phyloP scores from a whole-genome alignment of 2,329 filamentous ascomycete species.

The Pseudogymnoascus sp. region DNA sequence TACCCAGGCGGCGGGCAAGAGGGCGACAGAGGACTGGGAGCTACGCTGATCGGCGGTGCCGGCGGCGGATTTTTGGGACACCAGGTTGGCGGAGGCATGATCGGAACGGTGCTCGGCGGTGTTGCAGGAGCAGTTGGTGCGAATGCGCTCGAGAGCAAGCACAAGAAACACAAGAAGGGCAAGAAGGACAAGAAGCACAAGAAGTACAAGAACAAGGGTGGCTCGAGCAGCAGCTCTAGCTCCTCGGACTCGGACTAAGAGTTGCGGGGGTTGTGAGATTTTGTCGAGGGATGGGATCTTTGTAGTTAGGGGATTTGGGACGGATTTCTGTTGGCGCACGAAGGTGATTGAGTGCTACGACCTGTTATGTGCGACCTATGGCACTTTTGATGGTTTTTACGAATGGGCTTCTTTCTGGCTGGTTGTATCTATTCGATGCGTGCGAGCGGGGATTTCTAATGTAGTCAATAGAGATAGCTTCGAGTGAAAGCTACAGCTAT shows the following conservation, averaged over 20 bases:
- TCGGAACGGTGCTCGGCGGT: conserved; percentile 44
- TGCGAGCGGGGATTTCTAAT: conserved; percentile 2
- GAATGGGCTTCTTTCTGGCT: neutral
- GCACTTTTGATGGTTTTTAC: neutral
- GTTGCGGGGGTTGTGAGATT: neutral
- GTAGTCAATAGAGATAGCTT: neutral
- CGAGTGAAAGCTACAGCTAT: neutral
- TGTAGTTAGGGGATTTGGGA: neutral
- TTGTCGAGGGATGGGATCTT: neutral
- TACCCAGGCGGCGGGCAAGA: conserved; percentile 24
- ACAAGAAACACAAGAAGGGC: conserved; percentile 31
- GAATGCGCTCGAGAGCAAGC: conserved; percentile 41
- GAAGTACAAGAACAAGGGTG: conserved; percentile 16
- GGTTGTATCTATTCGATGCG: neutral
- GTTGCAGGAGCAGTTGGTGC: conserved; percentile 47
- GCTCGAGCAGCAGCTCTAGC: neutral
- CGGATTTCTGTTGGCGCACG: neutral
- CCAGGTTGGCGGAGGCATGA: conserved; percentile 44
- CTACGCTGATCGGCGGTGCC: conserved; percentile 44
- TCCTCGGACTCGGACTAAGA: conserved; percentile 7
- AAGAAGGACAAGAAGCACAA: conserved; percentile 21
- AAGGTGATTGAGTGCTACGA: neutral
- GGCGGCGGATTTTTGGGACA: conserved; percentile 46
- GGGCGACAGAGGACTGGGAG: conserved; percentile 47
- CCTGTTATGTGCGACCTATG: neutral